phyloP scores from a whole-genome alignment of 345 rosid species.

The Viola odorata region DNA sequence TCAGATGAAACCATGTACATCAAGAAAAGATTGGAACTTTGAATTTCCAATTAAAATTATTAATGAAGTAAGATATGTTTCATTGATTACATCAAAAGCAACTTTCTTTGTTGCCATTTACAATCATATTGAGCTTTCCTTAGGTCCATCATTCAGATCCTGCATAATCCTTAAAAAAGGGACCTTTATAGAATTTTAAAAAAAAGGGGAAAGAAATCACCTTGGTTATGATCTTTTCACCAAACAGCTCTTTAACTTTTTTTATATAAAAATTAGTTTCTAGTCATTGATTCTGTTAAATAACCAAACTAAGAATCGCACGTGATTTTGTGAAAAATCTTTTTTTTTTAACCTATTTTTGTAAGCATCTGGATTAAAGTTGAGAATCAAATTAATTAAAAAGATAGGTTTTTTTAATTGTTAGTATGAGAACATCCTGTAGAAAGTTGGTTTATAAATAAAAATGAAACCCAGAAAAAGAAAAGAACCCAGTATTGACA shows the following conservation, averaged over 20 bases:
- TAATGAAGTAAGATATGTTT: background rate
- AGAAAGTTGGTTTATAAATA: too few species aligned
- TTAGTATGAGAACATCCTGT: too few species aligned
- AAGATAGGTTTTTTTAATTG: too few species aligned
- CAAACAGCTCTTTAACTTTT: background rate
- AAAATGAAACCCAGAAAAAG: too few species aligned
- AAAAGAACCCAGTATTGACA: too few species aligned
- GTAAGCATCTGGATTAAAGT: too few species aligned
- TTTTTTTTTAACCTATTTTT: too few species aligned
- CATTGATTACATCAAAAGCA: background rate
- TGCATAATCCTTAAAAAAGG: background rate
- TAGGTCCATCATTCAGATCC: slow-evolving; percentile 2
- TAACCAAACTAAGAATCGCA: background rate
- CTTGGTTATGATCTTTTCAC: background rate
- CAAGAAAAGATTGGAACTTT: background rate
- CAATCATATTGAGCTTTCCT: slow-evolving; percentile 2
- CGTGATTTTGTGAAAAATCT: background rate
- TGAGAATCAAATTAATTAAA: too few species aligned
- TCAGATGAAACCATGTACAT: background rate
- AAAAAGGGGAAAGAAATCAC: background rate
- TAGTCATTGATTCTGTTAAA: background rate
- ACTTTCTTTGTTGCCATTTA: slow-evolving; percentile 5
- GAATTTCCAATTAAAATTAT: background rate
- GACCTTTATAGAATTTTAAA: background rate
- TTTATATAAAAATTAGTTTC: background rate